Conservation (phyloP, 306 rosid species). For the Malus domestica region DNA sequence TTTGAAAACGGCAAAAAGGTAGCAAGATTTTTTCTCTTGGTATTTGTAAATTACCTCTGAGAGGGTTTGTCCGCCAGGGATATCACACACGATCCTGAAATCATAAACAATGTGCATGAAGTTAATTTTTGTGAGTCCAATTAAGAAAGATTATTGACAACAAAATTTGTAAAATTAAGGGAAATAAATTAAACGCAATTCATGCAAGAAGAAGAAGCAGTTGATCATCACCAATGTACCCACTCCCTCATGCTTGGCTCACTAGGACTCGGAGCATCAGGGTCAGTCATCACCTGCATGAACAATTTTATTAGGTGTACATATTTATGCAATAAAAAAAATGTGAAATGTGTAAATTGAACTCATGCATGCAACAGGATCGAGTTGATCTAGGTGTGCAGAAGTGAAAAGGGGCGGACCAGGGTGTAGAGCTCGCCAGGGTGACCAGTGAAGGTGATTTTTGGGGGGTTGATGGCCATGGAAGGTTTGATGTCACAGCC, state of each 20-base stretch:
- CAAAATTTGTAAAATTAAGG: not conserved
- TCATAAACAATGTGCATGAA: not conserved
- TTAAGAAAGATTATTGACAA: not conserved
- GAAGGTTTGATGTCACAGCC: slow-evolving; percentile 89
- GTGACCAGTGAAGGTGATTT: slow-evolving; percentile 42
- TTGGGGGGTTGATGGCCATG: slow-evolving; percentile 49
- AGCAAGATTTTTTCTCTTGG: not conserved
- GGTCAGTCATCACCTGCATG: slow-evolving; percentile 85
- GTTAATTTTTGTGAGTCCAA: not conserved
- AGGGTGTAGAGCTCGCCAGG: slow-evolving; percentile 61
- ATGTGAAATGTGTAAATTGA: not conserved
- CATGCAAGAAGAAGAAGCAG: too few relatives aligned
- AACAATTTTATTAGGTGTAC: not conserved
- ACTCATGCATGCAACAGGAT: slow-evolving; percentile 3
- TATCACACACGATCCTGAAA: slow-evolving; percentile 71
- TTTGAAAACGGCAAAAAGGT: not conserved
- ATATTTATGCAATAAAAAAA: not conserved
- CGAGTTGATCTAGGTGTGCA: not conserved
- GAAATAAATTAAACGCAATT: not conserved
- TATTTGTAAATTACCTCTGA: slow-evolving; percentile 40
- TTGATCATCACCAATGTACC: slow-evolving; percentile 58
- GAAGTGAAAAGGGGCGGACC: slow-evolving; percentile 16
- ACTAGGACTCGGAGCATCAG: slow-evolving; percentile 94
- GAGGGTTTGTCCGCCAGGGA: slow-evolving; percentile 75
- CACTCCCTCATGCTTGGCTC: slow-evolving; percentile 86